phyloP scores from a whole-genome alignment of 805 yeast genomes.

The Metschnikowia hibisci region DNA sequence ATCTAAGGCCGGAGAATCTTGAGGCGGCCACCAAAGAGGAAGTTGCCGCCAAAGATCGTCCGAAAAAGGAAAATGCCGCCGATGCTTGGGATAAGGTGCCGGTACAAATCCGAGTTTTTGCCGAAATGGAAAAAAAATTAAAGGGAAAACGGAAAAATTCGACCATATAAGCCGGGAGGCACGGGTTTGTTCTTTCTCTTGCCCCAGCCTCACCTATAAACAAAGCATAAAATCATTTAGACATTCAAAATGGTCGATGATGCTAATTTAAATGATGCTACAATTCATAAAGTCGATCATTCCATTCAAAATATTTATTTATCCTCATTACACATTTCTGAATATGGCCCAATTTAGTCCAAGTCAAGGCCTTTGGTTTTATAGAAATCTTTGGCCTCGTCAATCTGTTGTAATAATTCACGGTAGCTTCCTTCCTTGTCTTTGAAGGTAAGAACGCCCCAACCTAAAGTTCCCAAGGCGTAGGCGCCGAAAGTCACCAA shows the following conservation, averaged over 20 bases:
- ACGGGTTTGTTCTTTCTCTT: too few species aligned
- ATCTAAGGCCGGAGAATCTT: slow-evolving; percentile 30
- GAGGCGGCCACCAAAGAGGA: slow-evolving; percentile 29
- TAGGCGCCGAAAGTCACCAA: slow-evolving; percentile 66
- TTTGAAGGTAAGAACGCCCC: slow-evolving; percentile 64
- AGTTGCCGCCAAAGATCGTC: slow-evolving; percentile 7
- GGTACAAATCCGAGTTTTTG: slow-evolving; percentile 72
- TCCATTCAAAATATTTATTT: not conserved
- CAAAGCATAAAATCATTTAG: too few species aligned
- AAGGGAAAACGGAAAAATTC: slow-evolving; percentile 32
- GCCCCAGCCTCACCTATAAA: too few species aligned
- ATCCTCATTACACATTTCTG: too few species aligned
- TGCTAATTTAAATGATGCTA: not conserved
- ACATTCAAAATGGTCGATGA: too few species aligned
- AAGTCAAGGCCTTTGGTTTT: slow-evolving; percentile 53
- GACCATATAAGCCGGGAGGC: not conserved
- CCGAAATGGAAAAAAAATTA: slow-evolving; percentile 71
- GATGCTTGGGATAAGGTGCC: slow-evolving; percentile 55
- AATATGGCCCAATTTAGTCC: slow-evolving; percentile 7
- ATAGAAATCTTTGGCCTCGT: slow-evolving; percentile 59
- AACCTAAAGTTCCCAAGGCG: slow-evolving; percentile 64
- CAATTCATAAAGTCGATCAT: not conserved
- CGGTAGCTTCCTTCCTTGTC: slow-evolving; percentile 65
- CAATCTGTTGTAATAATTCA: slow-evolving; percentile 56
- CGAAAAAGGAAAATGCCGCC: slow-evolving; percentile 8